Evolutionary conservation across 1,284 basidiomycete species (phyloP).

Genomic region (Ustilago shanxiensis): DNA sequence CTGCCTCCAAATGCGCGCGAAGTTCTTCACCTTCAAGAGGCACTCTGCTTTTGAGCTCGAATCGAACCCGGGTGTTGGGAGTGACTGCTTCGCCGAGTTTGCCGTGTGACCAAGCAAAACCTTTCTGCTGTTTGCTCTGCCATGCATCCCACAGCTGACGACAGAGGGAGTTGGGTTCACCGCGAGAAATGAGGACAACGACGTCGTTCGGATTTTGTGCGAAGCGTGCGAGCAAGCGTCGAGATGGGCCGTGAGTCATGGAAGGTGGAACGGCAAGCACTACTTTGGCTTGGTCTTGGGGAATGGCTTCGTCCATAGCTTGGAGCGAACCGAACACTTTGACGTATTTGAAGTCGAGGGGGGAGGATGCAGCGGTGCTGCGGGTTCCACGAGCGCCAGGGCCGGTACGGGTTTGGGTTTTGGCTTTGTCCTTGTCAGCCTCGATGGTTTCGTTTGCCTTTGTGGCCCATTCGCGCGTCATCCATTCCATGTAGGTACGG

Average conservation of each 20-base stretch:
- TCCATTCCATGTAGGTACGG: slow-evolving; percentile 98
- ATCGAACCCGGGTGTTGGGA: slow-evolving; percentile 31
- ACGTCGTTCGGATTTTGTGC: slow-evolving; percentile 77
- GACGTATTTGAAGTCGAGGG: slow-evolving; percentile 74
- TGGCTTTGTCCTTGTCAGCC: slow-evolving; percentile 32
- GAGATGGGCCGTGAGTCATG: slow-evolving; percentile 90
- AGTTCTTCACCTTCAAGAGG: slow-evolving; percentile 77
- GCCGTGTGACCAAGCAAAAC: slow-evolving; percentile 84
- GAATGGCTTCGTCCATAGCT: slow-evolving; percentile 83
- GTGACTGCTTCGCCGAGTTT: slow-evolving; percentile 83
- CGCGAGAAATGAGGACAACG: slow-evolving; percentile 66
- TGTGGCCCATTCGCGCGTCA: slow-evolving; percentile 85
- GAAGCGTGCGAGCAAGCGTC: slow-evolving; percentile 86
- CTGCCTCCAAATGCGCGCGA: slow-evolving; percentile 82
- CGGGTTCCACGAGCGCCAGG: slow-evolving; percentile 10
- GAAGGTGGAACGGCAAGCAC: slow-evolving; percentile 92
- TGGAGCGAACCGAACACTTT: slow-evolving; percentile 88
- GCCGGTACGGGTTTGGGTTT: background rate
- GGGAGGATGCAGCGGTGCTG: slow-evolving; percentile 35
- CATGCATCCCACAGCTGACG: slow-evolving; percentile 86
- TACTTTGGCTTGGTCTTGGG: slow-evolving; percentile 81
- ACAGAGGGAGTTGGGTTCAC: slow-evolving; percentile 84
- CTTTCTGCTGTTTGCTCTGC: slow-evolving; percentile 83
- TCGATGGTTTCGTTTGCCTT: slow-evolving; percentile 51
- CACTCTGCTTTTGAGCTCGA: slow-evolving; percentile 86